A percentile compares a stretch with the other conserved stretches of the same genome.
phyloP scores from a whole-genome alignment of 1,139 yeast species.

The Diutina mesorugosa region DNA sequence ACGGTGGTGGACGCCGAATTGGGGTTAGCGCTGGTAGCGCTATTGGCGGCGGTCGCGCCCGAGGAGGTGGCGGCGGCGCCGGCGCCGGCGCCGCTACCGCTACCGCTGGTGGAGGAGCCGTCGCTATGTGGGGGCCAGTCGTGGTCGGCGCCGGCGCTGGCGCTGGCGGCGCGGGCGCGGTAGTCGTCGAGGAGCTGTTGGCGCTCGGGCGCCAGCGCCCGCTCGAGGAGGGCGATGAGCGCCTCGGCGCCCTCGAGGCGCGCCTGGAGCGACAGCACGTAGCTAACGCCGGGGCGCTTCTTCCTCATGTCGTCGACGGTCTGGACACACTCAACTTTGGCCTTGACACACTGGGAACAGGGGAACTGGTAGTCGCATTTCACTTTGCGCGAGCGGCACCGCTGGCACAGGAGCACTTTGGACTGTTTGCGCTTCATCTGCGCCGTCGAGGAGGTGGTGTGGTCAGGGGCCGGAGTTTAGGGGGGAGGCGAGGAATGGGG shows the following conservation, averaged over 20 bases:
- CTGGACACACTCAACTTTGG: conserved; percentile 33
- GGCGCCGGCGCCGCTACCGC: conserved; percentile 5
- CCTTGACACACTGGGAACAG: conserved; percentile 34
- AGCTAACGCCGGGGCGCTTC: conserved; percentile 36
- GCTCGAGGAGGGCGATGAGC: conserved; percentile 14
- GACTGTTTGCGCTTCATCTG: background rate
- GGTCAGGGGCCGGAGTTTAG: background rate
- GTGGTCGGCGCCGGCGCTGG: conserved; percentile 2
- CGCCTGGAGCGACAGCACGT: conserved; percentile 28
- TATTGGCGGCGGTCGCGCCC: background rate
- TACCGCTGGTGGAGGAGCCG: background rate
- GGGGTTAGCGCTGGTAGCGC: background rate
- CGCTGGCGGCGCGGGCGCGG: conserved; percentile 5
- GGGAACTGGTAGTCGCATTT: conserved; percentile 40
- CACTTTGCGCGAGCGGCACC: conserved; percentile 40
- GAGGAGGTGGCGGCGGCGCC: background rate
- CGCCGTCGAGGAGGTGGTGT: background rate
- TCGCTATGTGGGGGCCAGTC: background rate
- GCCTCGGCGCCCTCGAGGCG: conserved; percentile 14
- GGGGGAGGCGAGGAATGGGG: no score
- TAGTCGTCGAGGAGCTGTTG: conserved; percentile 13
- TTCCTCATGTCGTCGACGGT: conserved; percentile 41
- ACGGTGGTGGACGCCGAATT: background rate
- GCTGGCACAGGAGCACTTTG: conserved; percentile 22
- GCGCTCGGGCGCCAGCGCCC: conserved; percentile 10